phyloP scores from a whole-genome alignment of 805 yeast genomes.

The Cyberlindnera veronae region DNA sequence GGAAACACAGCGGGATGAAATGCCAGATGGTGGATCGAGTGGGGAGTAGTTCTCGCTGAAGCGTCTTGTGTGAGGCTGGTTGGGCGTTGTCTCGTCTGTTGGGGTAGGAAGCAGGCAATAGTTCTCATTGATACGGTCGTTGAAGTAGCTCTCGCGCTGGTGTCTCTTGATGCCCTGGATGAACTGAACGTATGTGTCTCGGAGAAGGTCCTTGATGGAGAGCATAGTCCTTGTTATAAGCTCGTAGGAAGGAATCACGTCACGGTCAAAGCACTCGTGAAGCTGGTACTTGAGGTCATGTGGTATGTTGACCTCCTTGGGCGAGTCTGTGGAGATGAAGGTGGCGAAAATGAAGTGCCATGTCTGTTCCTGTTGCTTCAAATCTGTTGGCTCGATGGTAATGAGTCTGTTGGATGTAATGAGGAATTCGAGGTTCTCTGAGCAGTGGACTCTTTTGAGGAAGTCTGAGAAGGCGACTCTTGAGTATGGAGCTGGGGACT shows the following conservation, averaged over 20 bases:
- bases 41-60: slow-evolving; percentile 22
- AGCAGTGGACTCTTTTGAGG: slow-evolving; percentile 24
- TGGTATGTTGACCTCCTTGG: slow-evolving; percentile 33
- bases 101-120: slow-evolving; percentile 20
- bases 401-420: slow-evolving; percentile 20
- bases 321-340: slow-evolving; percentile 37
- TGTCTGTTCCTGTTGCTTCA: slow-evolving; percentile 9
- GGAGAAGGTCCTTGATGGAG: slow-evolving; percentile 21
- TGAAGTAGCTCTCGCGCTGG: slow-evolving; percentile 6
- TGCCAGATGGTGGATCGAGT: slow-evolving; percentile 14
- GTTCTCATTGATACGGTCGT: slow-evolving; percentile 13
- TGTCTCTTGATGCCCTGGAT: slow-evolving; percentile 16
- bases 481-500: slow-evolving; percentile 25
- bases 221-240: slow-evolving; percentile 21
- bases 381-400: slow-evolving; percentile 5
- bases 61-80: slow-evolving; percentile 12
- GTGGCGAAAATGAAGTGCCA: slow-evolving; percentile 33
- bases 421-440: slow-evolving; percentile 28
- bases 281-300: slow-evolving; percentile 22
- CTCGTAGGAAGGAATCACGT: slow-evolving; percentile 17
- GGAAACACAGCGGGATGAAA: slow-evolving; percentile 15
- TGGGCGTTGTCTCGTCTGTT: slow-evolving; percentile 7
- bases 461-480: slow-evolving; percentile 26
- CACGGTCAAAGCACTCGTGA: slow-evolving; percentile 5
- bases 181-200: slow-evolving; percentile 27